Conservation (phyloP, 176 grass and related monocot genomes). For the Carex parvula region DNA sequence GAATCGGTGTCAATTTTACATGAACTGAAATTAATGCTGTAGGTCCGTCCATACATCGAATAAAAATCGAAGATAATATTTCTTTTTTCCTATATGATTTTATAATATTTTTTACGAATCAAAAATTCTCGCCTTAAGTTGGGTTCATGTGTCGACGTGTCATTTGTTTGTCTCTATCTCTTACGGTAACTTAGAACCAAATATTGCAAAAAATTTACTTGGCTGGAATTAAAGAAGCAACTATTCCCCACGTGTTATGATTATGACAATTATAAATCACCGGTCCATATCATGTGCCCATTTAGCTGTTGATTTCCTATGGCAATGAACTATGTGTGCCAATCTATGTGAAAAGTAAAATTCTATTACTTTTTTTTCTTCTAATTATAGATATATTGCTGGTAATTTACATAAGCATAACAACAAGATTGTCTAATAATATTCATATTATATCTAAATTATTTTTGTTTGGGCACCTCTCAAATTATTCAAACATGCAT, state of each 20-base stretch:
- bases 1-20: too few relatives aligned
- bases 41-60: too few relatives aligned
- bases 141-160: neutral
- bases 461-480: too few relatives aligned
- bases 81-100: too few relatives aligned
- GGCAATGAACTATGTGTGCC: neutral
- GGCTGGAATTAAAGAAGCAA: neutral
- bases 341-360: neutral
- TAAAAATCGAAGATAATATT: too few relatives aligned
- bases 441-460: neutral
- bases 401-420: neutral
- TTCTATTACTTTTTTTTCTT: too few relatives aligned
- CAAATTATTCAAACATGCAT: too few relatives aligned
- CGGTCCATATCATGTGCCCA: neutral
- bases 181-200: neutral
- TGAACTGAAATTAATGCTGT: too few relatives aligned
- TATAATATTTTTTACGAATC: too few relatives aligned
- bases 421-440: too few relatives aligned
- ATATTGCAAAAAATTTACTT: neutral
- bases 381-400: neutral
- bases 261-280: neutral
- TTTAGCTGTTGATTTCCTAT: neutral
- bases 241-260: slow-evolving; percentile 4
- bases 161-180: neutral
- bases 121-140: too few relatives aligned